Evolutionary conservation across 805 yeast genomes (phyloP), one percentile per base, ranked within the genome.

Genomic region (Millerago galiae): DNA sequence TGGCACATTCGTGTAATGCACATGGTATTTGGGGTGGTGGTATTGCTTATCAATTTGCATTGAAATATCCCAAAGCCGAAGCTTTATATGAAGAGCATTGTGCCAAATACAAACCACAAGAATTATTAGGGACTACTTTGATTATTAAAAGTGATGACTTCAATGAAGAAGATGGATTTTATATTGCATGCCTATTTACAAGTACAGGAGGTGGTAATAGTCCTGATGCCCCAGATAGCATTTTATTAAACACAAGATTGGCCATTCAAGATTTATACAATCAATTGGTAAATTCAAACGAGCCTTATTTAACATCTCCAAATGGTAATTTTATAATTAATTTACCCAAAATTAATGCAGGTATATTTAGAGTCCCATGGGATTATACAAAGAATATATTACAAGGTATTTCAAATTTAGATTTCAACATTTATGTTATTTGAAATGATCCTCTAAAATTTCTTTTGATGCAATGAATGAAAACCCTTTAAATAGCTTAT

Each of bases 21-120:
- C 66, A 69, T 21, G 95, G 95, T 0, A 54, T 68, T 2, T 87
- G 95, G 95, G 93, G 93, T 4, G 91, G 86, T 3, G 96, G 95
- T 0, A 74, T 87, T 2, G 95, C 95, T 0, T 67, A 67, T 4
- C 73, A 63, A 21, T 76, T 87, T 53, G 73, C 70, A 18, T 41
- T 51, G 14, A 59, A 65, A 36, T 86, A 71, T 58, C 89, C 87
- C 2, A 54, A 65, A 2, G 75, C 91, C 4, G 83, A 75, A 51
- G 49, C 57, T 35, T 48, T 53, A 4, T 84, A 87, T 52, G 40
- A 44, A 13, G 30, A 40, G 2, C 57, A 56, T 27, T 58, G 61
- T 38, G 28, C 46, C 52, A 9, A 52, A 53, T 39, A 46, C 16
- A 29, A 42, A 16, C 60, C 64, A 1, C 31, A 50, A 0, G 50